Evolutionary conservation across 176 grass and related monocot genomes (phyloP).

Genomic region (barley (Hordeum vulgare)): DNA sequence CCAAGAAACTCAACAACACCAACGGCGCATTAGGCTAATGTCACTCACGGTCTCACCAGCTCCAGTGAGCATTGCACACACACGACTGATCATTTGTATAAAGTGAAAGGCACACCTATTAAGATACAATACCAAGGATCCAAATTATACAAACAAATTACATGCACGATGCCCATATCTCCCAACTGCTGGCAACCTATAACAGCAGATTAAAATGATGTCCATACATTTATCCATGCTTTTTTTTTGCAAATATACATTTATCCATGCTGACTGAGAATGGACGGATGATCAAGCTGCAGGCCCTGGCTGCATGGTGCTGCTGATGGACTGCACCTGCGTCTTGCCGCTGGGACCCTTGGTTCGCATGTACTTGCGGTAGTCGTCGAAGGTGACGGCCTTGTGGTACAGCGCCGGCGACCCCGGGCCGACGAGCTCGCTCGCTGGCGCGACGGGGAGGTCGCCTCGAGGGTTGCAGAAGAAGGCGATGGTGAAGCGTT

Average conservation of each 20-base stretch:
- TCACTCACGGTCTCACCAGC: too few relatives aligned
- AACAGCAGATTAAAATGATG: background rate
- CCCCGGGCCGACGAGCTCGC: constrained; percentile 12
- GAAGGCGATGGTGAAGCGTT: constrained; percentile 53
- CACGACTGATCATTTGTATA: background rate
- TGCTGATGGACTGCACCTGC: constrained; percentile 31
- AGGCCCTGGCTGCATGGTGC: background rate
- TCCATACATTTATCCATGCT: background rate
- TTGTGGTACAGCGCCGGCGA: constrained; percentile 23
- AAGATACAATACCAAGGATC: background rate
- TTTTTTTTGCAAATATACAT: too few relatives aligned
- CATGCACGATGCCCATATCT: background rate
- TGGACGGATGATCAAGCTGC: background rate
- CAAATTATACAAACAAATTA: background rate
- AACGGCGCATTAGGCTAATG: too few relatives aligned
- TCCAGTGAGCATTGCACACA: background rate
- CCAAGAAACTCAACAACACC: too few relatives aligned
- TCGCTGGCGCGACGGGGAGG: constrained; percentile 37
- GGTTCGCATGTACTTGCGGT: constrained; percentile 45
- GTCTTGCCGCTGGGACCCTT: constrained; percentile 41
- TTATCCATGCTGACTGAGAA: background rate
- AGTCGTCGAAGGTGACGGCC: constrained; percentile 39
- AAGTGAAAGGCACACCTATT: background rate
- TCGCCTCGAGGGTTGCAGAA: constrained; percentile 65
- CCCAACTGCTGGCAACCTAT: background rate